A percentile compares a stretch with the other conserved stretches of the same genome.
phyloP scores from a whole-genome alignment of 169 alveolate genomes.

The Plasmodium falciparum region DNA sequence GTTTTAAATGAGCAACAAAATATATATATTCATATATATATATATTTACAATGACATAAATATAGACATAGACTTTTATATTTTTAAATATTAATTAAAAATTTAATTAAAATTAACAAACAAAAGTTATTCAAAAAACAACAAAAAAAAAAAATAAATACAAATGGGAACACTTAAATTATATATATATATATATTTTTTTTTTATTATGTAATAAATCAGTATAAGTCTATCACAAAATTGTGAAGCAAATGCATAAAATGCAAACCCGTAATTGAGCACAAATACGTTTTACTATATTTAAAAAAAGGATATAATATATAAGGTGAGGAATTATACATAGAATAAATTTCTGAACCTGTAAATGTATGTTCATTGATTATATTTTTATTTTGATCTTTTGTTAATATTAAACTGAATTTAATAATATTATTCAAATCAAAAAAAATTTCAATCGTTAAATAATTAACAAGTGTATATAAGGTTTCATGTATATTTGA shows the following conservation, averaged over 20 bases:
- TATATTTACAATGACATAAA: too few relatives aligned
- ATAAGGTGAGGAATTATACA: constrained; percentile 45
- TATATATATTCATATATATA: too few relatives aligned
- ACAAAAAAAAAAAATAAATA: background rate
- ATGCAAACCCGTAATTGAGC: constrained; percentile 12
- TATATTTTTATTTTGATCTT: constrained; percentile 2
- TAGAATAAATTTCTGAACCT: constrained; percentile 20
- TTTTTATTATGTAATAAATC: background rate
- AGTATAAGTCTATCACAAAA: constrained; percentile 27
- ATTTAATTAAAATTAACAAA: constrained; percentile 1
- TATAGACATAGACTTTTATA: background rate
- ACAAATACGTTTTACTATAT: constrained; percentile 17
- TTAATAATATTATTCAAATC: constrained; percentile 22
- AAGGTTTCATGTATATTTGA: constrained; percentile 3
- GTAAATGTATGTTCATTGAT: constrained; percentile 30
- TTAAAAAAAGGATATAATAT: constrained; percentile 27
- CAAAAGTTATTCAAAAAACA: background rate
- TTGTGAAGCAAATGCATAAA: constrained; percentile 48
- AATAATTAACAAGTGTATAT: constrained; percentile 7
- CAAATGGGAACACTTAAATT: too few relatives aligned
- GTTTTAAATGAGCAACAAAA: too few relatives aligned
- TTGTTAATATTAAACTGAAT: constrained; percentile 16
- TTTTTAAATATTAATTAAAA: constrained; percentile 8
- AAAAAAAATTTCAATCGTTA: constrained; percentile 40
- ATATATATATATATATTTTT: background rate